Evolutionary conservation across 2,329 filamentous ascomycete species (phyloP), one percentile per base, ranked within the genome.

Genomic region (Aspergillus awamori): DNA sequence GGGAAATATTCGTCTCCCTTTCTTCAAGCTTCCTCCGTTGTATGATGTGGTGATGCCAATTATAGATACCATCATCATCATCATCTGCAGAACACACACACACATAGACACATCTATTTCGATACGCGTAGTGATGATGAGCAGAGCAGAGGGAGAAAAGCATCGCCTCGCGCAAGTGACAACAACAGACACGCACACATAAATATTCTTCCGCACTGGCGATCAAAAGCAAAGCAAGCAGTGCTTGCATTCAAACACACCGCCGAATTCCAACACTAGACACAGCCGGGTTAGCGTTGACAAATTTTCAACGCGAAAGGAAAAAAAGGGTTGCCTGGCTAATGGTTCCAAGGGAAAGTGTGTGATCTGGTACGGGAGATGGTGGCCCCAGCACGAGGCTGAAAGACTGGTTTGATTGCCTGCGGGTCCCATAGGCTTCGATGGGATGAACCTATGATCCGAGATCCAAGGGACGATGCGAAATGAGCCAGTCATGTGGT

Each of bases 311-410:
- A 8, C 47, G 8, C 5, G 4, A 17, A 51, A 51, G 33, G 13
- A 36, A 36, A 30, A 33, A 48, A 33, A 51, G 3, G 28, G 47
- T 17, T 51, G 47, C 47, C 47, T 33, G 47, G 24, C 11, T 28
- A 24, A 11, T 24, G 45, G 45, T 24, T 47, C 33, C 33, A 36
- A 36, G 33, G 33, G 33, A 45, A n/a, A 13, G 1, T 20, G n/a
- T n/a, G 22, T 26, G 45, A 33, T 49, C 24, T 49, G 47, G 47
- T 49, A 15, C 24, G 15, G 47, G 13, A 49, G 28, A 30, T 30
- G 10, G 28, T 49, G 47, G 47, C 47, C 47, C 47, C 26, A 49
- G 45, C 45, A 49, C 45, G 45, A 24, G 43, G 45, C 45, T 49
- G 45, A 49, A 36, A 26, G 45, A 28, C 24, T 15, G 45, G 45